Base-by-base conservation (phyloP, 306 rosid genomes). In the Vigna trinervia region DNA sequence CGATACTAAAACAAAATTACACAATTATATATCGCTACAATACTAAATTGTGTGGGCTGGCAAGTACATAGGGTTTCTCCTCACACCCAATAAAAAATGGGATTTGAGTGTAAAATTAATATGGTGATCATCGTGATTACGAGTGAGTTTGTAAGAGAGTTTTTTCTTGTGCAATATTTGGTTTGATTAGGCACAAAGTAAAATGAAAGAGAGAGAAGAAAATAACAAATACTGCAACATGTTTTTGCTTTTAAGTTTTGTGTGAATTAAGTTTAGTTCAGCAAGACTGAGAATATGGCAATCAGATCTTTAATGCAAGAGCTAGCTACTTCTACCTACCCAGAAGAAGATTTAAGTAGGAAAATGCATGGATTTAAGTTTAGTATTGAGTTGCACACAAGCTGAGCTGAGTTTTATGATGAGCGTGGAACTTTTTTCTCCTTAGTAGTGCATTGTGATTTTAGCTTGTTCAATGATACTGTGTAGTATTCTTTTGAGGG, bases 31-130 rank as follows among this genome's bases (percentile, higher is more conserved):
- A n/a, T 15, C n/a, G 46, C 70, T 41, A 65, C 56, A 43, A 64
- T 26, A 41, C 72, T 68, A 26, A 56, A 77, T 59, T 73, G 57
- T 65, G 81, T 65, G 81, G 64, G 50, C 34, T 67, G 43, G 41
- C n/a, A 26, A 71, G 58, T 70, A 65, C 76, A 70, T 71, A 51
- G 51, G 70, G 62, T 68, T 64, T 28, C 50, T 56, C 36, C 64
- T 48, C 50, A 39, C 36, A 17, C 36, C 52, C 1, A 32, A 32
- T 3, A 71, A n/a, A 8, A 34, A 50, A 50, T n/a, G 1, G n/a
- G 53, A 66, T 41, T 48, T 26, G 75, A 14, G 30, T 50, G 9
- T 9, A n/a, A 14, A 45, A 38, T 77, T 38, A 36, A 60, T 71
- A 23, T 39, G 8, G 47, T 39, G 5, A 8, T 30, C 4, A 0